Evolutionary conservation across 1,139 yeast species (phyloP).

Genomic region (Taphrina confusa): DNA sequence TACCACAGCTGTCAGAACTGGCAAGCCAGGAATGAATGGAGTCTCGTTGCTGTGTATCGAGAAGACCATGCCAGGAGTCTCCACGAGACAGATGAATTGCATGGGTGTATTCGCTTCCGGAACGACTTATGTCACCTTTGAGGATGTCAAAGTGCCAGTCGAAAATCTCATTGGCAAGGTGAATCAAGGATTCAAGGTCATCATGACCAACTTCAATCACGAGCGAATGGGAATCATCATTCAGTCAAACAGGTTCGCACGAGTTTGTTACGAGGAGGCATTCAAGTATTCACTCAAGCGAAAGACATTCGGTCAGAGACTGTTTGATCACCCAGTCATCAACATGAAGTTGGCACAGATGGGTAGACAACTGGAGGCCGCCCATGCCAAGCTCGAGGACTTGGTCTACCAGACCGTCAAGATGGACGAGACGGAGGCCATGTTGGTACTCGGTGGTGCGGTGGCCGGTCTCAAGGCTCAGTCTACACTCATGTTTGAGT

Average conservation of each 20-base stretch:
- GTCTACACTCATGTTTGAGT: constrained; percentile 50
- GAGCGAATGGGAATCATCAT: constrained; percentile 51
- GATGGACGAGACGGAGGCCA: constrained; percentile 44
- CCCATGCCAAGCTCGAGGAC: constrained; percentile 49
- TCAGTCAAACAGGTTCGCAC: constrained; percentile 50
- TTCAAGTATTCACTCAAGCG: constrained; percentile 49
- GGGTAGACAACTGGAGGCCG: constrained; percentile 51
- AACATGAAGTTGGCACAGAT: constrained; percentile 52
- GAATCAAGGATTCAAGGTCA: constrained; percentile 52
- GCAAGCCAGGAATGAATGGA: constrained; percentile 49
- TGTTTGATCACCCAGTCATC: constrained; percentile 51
- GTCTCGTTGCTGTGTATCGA: constrained; percentile 51
- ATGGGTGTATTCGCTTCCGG: constrained; percentile 52
- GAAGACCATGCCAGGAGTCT: constrained; percentile 49
- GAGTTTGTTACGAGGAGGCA: constrained; percentile 52
- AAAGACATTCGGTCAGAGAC: constrained; percentile 51
- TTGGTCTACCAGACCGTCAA: constrained; percentile 46
- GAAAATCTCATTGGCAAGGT: constrained; percentile 51
- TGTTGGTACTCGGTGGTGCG: constrained; percentile 51
- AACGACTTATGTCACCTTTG: constrained; percentile 50
- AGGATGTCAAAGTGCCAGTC: constrained; percentile 53
- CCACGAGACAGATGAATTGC: constrained; percentile 48
- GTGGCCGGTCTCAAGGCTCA: constrained; percentile 53
- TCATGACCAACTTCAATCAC: constrained; percentile 53
- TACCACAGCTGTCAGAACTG: constrained; percentile 53